Evolutionary conservation across 2,329 filamentous ascomycete genomes (phyloP).

Genomic region (Ploettnerulaceae sp.): DNA sequence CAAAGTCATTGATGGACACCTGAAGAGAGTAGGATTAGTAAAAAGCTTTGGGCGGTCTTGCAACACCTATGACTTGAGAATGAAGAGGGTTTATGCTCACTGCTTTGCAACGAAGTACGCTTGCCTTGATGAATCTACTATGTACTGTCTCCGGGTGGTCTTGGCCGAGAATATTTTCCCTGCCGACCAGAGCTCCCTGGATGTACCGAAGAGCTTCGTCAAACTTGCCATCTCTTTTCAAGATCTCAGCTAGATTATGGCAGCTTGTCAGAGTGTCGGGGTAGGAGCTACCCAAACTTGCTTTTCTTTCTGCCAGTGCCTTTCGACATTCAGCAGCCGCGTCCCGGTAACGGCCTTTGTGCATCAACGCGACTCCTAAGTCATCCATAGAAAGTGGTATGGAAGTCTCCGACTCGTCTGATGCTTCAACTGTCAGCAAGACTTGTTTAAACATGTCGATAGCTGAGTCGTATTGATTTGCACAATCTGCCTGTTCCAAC

Average conservation of each 20-base stretch:
- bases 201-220: conserved; percentile 23
- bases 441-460: conserved; percentile 20
- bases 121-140: conserved; percentile 24
- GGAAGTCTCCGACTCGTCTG: conserved; percentile 10
- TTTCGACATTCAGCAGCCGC: conserved; percentile 21
- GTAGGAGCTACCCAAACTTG: conserved; percentile 21
- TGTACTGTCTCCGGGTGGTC: conserved; percentile 26
- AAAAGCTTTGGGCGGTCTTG: neutral
- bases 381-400: conserved; percentile 18
- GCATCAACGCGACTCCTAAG: conserved; percentile 19
- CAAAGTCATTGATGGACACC: conserved; percentile 16
- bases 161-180: conserved; percentile 19
- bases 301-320: conserved; percentile 20
- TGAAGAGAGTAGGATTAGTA: neutral
- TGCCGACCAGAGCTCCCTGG: conserved; percentile 21
- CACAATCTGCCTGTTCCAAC: conserved; percentile 23
- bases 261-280: conserved; percentile 24
- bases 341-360: conserved; percentile 21
- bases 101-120: conserved; percentile 21
- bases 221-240: conserved; percentile 21
- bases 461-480: conserved; percentile 20
- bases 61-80: neutral
- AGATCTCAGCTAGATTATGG: conserved; percentile 22
- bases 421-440: conserved; percentile 9
- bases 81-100: conserved; percentile 2